Percentiles rank a stretch among this genome's conserved stretches.
Evolutionary conservation across 179 eudicot species (phyloP).

Genomic region (Silene noctiflora): DNA sequence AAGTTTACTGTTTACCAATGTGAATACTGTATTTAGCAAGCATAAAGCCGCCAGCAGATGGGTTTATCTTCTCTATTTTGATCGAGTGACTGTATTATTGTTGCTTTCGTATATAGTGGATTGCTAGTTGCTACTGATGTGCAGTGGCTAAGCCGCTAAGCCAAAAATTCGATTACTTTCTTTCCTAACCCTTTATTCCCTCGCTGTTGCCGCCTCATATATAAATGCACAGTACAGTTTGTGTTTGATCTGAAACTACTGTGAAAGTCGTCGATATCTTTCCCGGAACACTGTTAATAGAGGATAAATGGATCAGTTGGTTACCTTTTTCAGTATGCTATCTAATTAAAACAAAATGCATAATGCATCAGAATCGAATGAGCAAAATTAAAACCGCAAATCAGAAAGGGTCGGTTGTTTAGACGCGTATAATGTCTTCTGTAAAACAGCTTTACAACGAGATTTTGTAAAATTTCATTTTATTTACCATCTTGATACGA

Average conservation of each 20-base stretch:
- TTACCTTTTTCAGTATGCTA: too few relatives aligned
- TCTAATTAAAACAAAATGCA: background rate
- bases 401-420: background rate
- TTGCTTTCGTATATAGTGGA: slow-evolving; percentile 1
- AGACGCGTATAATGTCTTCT: background rate
- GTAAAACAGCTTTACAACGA: too few relatives aligned
- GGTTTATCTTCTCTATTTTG: background rate
- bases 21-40: background rate
- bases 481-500: too few relatives aligned
- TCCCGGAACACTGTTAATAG: too few relatives aligned
- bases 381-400: background rate
- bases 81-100: background rate
- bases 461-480: too few relatives aligned
- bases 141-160: background rate
- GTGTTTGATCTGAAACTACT: too few relatives aligned
- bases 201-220: too few relatives aligned
- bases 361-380: background rate
- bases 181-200: too few relatives aligned
- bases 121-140: background rate
- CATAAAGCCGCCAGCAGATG: background rate
- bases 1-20: background rate
- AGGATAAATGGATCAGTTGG: too few relatives aligned
- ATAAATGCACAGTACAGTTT: too few relatives aligned
- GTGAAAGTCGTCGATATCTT: too few relatives aligned
- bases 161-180: too few relatives aligned